phyloP scores from a whole-genome alignment of 441 rosid species.

The Omphalea diandra region DNA sequence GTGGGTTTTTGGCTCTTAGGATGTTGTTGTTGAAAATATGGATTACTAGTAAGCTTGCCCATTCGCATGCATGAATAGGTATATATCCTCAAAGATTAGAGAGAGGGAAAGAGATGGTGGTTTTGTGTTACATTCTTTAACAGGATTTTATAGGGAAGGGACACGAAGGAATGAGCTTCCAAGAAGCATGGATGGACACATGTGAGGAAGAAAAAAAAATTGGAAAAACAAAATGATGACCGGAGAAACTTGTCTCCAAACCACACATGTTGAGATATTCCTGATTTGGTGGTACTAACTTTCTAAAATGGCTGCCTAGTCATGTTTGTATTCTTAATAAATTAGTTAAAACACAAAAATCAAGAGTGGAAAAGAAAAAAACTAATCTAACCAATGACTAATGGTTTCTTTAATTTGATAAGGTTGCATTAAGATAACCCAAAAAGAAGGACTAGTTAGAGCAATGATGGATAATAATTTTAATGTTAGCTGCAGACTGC shows the following conservation, averaged over 20 bases:
- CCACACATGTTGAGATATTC: neutral
- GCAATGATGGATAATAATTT: no score
- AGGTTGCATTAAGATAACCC: no score
- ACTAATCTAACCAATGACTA: no score
- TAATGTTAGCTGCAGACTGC: no score
- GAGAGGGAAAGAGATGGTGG: neutral
- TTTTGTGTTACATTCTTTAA: neutral
- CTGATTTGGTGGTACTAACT: neutral
- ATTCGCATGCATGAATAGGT: slow-evolving; percentile 18
- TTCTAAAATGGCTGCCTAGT: slow-evolving; percentile 17
- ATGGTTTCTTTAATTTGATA: no score
- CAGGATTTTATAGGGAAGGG: neutral
- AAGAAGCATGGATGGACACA: slow-evolving; percentile 9
- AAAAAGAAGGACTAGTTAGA: no score
- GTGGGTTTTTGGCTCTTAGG: slow-evolving; percentile 8
- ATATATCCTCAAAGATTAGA: neutral
- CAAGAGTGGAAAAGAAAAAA: no score
- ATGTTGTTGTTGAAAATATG: neutral
- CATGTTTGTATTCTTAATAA: no score
- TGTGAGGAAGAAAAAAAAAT: neutral
- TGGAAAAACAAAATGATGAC: slow-evolving; percentile 6
- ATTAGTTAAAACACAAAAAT: no score
- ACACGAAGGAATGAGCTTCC: slow-evolving; percentile 14
- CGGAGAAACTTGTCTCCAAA: neutral
- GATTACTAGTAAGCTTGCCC: slow-evolving; percentile 30